Base-by-base conservation (phyloP, 352 stramenopile genomes). In the Phytophthora boehmeriae region DNA sequence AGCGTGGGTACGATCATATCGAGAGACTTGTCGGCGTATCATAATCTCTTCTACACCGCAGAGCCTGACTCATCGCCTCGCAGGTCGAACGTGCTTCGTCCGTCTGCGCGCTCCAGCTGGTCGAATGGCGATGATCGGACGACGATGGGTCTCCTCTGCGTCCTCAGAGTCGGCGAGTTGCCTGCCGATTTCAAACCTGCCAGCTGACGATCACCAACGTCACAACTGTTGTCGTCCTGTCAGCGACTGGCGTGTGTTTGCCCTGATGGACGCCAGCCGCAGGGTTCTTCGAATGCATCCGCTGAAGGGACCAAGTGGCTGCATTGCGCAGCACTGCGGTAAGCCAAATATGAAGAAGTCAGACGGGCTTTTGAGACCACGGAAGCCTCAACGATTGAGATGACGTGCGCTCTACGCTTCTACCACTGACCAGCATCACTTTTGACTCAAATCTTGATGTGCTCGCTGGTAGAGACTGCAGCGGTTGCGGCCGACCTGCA, bases 21-120 rank as follows among this genome's bases (percentile, higher is more conserved):
- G 38, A 44, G 16, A 22, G 19, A 22, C 13, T 41, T 17, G 34
- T 14, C 4, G 4, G 34, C 9, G 10, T 17, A 17, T 41, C 34
- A 41, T 41, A 41, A 41, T 41, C 34, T 14, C 34, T 17, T 2
- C 11, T 17, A 5, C 34, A 9, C 34, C 10, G 9, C 34, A 17
- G 34, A 41, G 16, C 9, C 38, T 44, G 38, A 44, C 38, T 44
- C 38, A 44, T 22, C 38, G 14, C 38, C 38, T 44, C 38, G 38
- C 38, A 44, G 38, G 38, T 44, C 38, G 38, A 44, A 44, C 38
- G 10, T 44, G 38, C 9, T 16, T 11, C 10, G 38, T 22, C 38
- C 38, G 38, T 17, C 38, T 44, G 38, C 8, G 38, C 38, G 14
- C 9, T 44, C 38, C 38, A 44, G 38, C 8, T 44, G 38, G 38